Evolutionary conservation across 306 rosid species (phyloP).

Genomic region (Corylus avellana): DNA sequence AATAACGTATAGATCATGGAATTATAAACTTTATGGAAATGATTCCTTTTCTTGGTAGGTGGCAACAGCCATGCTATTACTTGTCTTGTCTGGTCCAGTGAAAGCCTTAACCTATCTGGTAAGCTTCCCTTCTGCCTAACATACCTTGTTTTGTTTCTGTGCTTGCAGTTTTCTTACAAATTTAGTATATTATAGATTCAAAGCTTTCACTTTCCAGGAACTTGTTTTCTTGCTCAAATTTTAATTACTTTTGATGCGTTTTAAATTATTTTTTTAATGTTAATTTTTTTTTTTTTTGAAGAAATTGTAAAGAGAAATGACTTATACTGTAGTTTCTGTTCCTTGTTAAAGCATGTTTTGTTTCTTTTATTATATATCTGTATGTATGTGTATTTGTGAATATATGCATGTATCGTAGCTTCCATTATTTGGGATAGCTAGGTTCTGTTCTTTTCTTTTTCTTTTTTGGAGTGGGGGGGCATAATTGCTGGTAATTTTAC

Average conservation of each 20-base stretch:
- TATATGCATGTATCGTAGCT: neutral
- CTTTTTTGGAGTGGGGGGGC: neutral
- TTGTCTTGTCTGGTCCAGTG: constrained; percentile 88
- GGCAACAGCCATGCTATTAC: constrained; percentile 78
- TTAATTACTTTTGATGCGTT: neutral
- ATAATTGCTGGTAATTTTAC: constrained; percentile 14
- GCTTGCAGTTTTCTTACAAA: constrained; percentile 7
- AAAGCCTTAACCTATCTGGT: constrained; percentile 91
- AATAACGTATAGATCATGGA: constrained; percentile 4
- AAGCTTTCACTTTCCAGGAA: neutral
- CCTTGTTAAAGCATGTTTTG: neutral
- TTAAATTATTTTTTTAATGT: neutral
- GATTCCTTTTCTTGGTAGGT: constrained; percentile 54
- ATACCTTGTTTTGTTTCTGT: constrained; percentile 15
- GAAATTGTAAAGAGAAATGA: neutral
- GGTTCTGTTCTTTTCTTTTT: neutral
- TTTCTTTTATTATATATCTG: neutral
- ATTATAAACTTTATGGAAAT: constrained; percentile 8
- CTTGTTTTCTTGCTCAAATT: neutral
- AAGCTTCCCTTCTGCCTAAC: constrained; percentile 35
- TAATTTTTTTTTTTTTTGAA: neutral
- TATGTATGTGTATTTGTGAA: neutral
- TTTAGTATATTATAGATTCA: neutral
- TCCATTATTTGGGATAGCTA: neutral
- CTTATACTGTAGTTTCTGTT: neutral